phyloP scores from a whole-genome alignment of 2,329 filamentous ascomycete species.

The Colletotrichum tofieldiae region DNA sequence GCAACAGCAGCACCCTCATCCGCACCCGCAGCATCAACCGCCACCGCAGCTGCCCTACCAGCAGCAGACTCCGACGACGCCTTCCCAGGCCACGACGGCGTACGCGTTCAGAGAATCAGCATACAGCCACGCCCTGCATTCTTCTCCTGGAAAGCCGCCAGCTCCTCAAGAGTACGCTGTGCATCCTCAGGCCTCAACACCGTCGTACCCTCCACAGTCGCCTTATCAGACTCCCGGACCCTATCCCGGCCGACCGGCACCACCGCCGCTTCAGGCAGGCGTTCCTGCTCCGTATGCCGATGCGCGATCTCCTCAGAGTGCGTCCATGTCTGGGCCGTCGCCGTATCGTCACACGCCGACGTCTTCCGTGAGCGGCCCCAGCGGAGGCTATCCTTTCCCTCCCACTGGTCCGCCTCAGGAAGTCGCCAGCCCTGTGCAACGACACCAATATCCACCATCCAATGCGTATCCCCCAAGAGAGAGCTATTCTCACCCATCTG shows the following conservation, averaged over 20 bases:
- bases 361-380: constrained; percentile 58
- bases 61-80: constrained; percentile 46
- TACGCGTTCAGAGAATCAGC: constrained; percentile 67
- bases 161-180: constrained; percentile 61
- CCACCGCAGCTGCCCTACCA: constrained; percentile 46
- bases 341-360: constrained; percentile 67
- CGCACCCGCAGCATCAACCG: constrained; percentile 50
- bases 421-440: constrained; percentile 66
- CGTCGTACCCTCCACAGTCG: constrained; percentile 56
- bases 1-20: constrained; percentile 47
- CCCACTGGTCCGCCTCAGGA: constrained; percentile 59
- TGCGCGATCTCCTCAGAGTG: constrained; percentile 65
- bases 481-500: constrained; percentile 59
- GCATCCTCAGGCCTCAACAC: constrained; percentile 45
- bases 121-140: constrained; percentile 53
- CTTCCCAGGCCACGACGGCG: constrained; percentile 58
- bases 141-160: constrained; percentile 63
- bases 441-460: constrained; percentile 66
- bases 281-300: constrained; percentile 60
- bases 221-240: constrained; percentile 58
- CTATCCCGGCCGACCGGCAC: constrained; percentile 61
- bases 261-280: constrained; percentile 61
- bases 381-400: constrained; percentile 68
- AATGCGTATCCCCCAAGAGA: constrained; percentile 62
- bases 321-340: constrained; percentile 60